Evolutionary conservation across 345 rosid genomes (phyloP), one percentile per base, ranked within the genome.

Genomic region (Citrus glauca): DNA sequence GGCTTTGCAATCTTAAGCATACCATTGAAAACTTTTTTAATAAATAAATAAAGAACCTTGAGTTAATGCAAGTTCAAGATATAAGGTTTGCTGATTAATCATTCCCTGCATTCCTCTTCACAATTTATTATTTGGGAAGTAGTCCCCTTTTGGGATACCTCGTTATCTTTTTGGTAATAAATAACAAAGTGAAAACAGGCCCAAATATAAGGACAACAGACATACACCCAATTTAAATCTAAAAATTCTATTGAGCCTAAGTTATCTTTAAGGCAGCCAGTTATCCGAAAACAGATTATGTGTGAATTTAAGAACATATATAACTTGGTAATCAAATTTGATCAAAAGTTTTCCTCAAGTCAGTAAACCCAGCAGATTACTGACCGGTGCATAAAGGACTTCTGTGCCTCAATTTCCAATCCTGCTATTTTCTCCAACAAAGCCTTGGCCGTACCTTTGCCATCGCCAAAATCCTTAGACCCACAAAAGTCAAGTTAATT

Each of bases 311-410:
- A 9, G 45, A 20, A 33, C 2, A 16, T 19, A 37, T 22, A 19
- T 32, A 65, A 48, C 32, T 50, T 16, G 10, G 30, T 4, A 7
- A 17, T 6, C 9, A 53, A 70, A 2, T 28, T 28, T 28, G 64
- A 70, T 74, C 35, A 24, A 76, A 64, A 80, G 48, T 57, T 37
- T 59, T 75, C 71, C 57, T 32, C 1, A 62, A 40, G 69, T 78
- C 69, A 72, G 71, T 55, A 65, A 69, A 50, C 20, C 63, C 66
- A 79, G 71, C 78, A 77, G 77, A 77, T 77, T 24, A 87, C 94
- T 82, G 73, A 94, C 99, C 99, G 87, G 78, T 96, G 99, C 99
- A 96, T 94, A 84, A 96, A 96, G 74, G 98, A 94, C 86, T 96
- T 94, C 81, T 96, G 98, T 45, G 99, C 99, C 84, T 96, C 97